phyloP scores from a whole-genome alignment of 2,329 filamentous ascomycete genomes.

The Fusarium mundagurra region DNA sequence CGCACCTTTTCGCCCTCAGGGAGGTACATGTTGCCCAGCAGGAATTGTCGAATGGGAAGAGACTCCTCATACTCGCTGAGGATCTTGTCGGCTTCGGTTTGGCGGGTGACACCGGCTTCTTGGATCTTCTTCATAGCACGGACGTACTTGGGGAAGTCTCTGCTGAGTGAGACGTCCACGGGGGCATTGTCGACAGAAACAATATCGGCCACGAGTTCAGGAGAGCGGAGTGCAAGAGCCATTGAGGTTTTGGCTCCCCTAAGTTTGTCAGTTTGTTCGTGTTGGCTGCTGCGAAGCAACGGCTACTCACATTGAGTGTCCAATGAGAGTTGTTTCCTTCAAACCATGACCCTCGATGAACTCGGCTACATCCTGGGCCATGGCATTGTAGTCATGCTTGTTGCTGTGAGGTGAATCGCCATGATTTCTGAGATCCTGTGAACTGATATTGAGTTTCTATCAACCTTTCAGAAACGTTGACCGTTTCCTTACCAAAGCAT shows the following conservation, averaged over 20 bases:
- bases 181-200: slow-evolving; percentile 94
- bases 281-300: background rate
- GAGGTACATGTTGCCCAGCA: slow-evolving; percentile 84
- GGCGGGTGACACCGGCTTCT: slow-evolving; percentile 70
- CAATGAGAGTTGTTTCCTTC: slow-evolving; percentile 80
- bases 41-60: slow-evolving; percentile 85
- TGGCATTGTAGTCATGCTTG: slow-evolving; percentile 80
- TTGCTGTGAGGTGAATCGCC: slow-evolving; percentile 84
- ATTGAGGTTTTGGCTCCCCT: slow-evolving; percentile 95
- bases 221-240: slow-evolving; percentile 79
- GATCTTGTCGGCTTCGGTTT: slow-evolving; percentile 83
- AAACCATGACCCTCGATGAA: slow-evolving; percentile 81
- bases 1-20: slow-evolving; percentile 61
- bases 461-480: background rate
- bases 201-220: slow-evolving; percentile 73
- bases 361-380: slow-evolving; percentile 83
- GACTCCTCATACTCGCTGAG: slow-evolving; percentile 77
- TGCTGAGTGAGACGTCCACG: slow-evolving; percentile 78
- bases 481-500: slow-evolving; percentile 72
- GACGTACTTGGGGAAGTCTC: slow-evolving; percentile 82
- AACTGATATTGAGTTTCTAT: slow-evolving; percentile 25
- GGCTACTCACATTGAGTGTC: slow-evolving; percentile 83
- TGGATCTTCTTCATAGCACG: slow-evolving; percentile 87
- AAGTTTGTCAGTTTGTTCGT: background rate
- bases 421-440: slow-evolving; percentile 89